Percentiles rank a stretch among this genome's conserved stretches.
phyloP scores from a whole-genome alignment of 805 yeast species.

The Naumovozyma baii region DNA sequence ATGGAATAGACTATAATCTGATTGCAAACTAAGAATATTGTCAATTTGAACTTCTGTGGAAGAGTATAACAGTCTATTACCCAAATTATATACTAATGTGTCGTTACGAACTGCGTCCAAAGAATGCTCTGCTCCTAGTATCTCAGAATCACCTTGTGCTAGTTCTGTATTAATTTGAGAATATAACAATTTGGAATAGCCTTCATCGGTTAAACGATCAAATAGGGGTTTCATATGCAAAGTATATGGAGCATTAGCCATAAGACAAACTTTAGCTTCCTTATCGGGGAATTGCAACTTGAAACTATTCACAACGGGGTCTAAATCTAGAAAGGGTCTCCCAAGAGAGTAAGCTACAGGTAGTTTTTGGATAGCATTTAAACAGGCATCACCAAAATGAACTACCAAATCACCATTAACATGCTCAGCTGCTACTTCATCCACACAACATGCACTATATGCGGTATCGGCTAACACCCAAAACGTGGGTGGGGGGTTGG shows the following conservation, averaged over 20 bases:
- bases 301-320: constrained; percentile 33
- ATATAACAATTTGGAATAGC: constrained; percentile 31
- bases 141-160: constrained; percentile 28
- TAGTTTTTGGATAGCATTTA: constrained; percentile 65
- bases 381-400: constrained; percentile 92
- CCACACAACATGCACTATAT: constrained; percentile 90
- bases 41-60: constrained; percentile 7
- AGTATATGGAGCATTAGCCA: constrained; percentile 69
- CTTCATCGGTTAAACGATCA: constrained; percentile 20
- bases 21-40: constrained; percentile 17
- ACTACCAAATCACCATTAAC: constrained; percentile 75
- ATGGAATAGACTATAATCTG: constrained; percentile 55
- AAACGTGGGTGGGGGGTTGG: constrained; percentile 27
- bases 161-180: constrained; percentile 32
- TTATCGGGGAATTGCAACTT: constrained; percentile 33
- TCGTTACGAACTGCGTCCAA: constrained; percentile 1
- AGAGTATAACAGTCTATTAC: constrained; percentile 22
- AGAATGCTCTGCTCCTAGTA: constrained; percentile 33
- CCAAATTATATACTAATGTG: constrained; percentile 26
- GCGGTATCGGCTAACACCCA: constrained; percentile 95
- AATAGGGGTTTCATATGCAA: constrained; percentile 36
- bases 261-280: constrained; percentile 43
- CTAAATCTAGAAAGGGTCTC: constrained; percentile 44
- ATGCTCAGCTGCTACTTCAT: constrained; percentile 94
- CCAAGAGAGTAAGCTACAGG: constrained; percentile 78